Evolutionary conservation across 2,329 filamentous ascomycete species (phyloP), one percentile per base, ranked within the genome.

Genomic region (Pyrenophora teres): DNA sequence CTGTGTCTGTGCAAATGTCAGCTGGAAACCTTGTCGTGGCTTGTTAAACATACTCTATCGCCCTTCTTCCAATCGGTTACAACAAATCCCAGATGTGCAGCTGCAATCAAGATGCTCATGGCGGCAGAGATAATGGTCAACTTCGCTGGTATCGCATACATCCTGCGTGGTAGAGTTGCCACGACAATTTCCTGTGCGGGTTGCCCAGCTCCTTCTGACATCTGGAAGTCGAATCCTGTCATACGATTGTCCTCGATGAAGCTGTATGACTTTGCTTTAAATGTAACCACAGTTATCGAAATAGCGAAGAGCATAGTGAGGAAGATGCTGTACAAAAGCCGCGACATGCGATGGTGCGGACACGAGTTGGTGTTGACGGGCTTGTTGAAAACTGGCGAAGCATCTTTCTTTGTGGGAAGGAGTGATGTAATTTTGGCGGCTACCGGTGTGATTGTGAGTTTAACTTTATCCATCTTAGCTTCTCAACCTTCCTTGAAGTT

Each of bases 211-310:
- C 41, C 39, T 23, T 60, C 57, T 13, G 52, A 53, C 2, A 58
- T 61, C 7, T 62, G 46, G 47, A 67, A 68, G 15, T 59, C 52
- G 47, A 73, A 73, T 7, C 69, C 69, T n/a, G 50, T 65, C 39
- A 64, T 61, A 3, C 46, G 49, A 33, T 72, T 72, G 41, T 66
- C 64, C 35, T 70, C 66, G 42, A 72, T 63, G 57, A 73, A 73
- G 46, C 54, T 63, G 40, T 70, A 63, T 2, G 68, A 70, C 35
- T 65, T 57, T 1, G 62, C 65, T 36, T 71, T 69, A 19, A 72
- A 59, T 0, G 50, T 55, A 36, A 73, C 59, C 18, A 66, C 56
- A 9, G 57, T 51, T 13, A 57, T 55, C 0, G 67, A 57, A 18
- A 67, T 54, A 2, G 50, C 10, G 27, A 69, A 27, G 10, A 69